A percentile compares a stretch with the other conserved stretches of the same genome.
These are phyloP conservation scores for Narthecium ossifragum DNA, from an alignment of 106 monocot species.

Conservation along the genomic window DNA sequence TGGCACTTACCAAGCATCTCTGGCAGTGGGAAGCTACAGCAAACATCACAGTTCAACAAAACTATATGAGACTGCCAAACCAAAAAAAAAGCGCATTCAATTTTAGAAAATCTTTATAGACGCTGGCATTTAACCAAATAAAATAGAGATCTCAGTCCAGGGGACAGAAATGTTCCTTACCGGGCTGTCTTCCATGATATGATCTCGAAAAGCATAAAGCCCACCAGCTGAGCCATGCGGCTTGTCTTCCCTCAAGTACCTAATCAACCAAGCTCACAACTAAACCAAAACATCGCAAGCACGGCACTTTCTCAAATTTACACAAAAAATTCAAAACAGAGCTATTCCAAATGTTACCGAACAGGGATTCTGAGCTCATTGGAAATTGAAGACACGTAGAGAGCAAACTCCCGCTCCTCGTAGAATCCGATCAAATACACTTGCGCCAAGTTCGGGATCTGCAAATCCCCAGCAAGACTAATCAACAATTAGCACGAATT, in stretches of 20 bases:
- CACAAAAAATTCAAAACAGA: too few relatives aligned
- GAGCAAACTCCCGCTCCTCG: constrained; percentile 85
- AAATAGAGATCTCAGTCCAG: too few relatives aligned
- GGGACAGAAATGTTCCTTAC: constrained; percentile 27
- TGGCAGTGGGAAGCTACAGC: constrained; percentile 87
- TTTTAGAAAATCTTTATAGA: too few relatives aligned
- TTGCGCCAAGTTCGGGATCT: constrained; percentile 89
- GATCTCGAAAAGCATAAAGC: constrained; percentile 77
- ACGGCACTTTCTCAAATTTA: too few relatives aligned
- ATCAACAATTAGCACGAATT: background rate
- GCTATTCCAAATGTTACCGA: too few relatives aligned
- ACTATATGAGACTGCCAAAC: constrained; percentile 84
- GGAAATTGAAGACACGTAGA: constrained; percentile 88
- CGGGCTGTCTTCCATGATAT: constrained; percentile 90
- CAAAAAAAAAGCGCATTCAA: background rate
- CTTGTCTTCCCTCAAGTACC: constrained; percentile 92
- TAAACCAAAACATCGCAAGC: background rate
- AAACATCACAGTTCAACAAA: constrained; percentile 97
- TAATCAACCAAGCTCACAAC: constrained; percentile 9
- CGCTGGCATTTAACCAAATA: too few relatives aligned
- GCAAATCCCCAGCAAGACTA: background rate
- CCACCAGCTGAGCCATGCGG: constrained; percentile 95
- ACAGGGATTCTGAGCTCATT: constrained; percentile 91
- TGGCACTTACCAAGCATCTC: constrained; percentile 68
- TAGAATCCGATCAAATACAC: constrained; percentile 94